Conservation (phyloP, 805 yeast genomes). For the Barnettozyma wickerhamii region DNA sequence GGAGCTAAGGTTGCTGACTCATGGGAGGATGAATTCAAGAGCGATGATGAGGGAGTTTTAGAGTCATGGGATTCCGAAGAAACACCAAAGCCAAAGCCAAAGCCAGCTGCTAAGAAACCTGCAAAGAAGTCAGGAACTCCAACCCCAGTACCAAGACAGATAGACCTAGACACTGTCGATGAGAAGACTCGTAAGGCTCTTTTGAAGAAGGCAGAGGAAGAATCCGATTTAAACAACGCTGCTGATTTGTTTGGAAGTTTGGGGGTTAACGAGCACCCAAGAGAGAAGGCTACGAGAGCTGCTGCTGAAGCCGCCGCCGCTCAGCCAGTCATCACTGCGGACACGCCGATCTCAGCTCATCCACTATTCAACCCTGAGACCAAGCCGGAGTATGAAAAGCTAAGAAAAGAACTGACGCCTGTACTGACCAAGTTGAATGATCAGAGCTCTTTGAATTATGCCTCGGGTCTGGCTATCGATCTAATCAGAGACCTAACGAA, state of each 20-base stretch:
- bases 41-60: constrained; percentile 70
- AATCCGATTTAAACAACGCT: constrained; percentile 87
- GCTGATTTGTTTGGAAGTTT: constrained; percentile 84
- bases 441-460: constrained; percentile 60
- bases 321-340: constrained; percentile 36
- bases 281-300: constrained; percentile 34
- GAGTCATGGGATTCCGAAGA: constrained; percentile 93
- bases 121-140: constrained; percentile 26
- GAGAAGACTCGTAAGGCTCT: constrained; percentile 69
- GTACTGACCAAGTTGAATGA: constrained; percentile 58
- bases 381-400: constrained; percentile 73
- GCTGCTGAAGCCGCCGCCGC: constrained; percentile 31
- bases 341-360: constrained; percentile 65
- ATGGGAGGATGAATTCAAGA: constrained; percentile 75
- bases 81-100: constrained; percentile 39
- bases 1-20: constrained; percentile 55
- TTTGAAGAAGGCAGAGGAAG: constrained; percentile 74
- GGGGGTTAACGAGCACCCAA: constrained; percentile 47
- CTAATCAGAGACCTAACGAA: constrained; percentile 77
- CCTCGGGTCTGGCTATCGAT: constrained; percentile 76
- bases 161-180: constrained; percentile 67
- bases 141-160: constrained; percentile 25
- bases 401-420: constrained; percentile 67
- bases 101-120: constrained; percentile 21
- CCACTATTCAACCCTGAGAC: constrained; percentile 83